These are phyloP conservation scores for Aspergillus haitiensis DNA, from an alignment of 495 filamentous ascomycete species.

Conservation along the genomic window DNA sequence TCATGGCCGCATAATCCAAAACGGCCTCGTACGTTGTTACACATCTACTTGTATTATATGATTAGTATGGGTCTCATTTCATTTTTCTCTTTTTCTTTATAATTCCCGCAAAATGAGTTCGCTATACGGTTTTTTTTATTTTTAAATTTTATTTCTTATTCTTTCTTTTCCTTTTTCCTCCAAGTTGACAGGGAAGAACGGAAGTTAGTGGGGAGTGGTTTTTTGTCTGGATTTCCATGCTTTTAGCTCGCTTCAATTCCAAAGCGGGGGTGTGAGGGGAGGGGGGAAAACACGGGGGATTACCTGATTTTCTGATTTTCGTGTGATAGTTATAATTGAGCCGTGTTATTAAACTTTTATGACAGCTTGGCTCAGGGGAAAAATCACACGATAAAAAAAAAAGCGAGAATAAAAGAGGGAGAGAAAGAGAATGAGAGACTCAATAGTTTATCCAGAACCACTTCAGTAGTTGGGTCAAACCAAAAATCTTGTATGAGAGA, in stretches of 20 bases:
- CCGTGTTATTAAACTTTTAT: background rate
- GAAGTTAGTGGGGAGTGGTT: no score
- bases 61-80: background rate
- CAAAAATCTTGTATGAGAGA: background rate
- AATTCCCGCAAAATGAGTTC: background rate
- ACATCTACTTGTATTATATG: conserved; percentile 16
- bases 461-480: no score
- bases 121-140: background rate
- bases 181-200: no score
- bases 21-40: conserved; percentile 25
- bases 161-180: no score
- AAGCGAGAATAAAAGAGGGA: background rate
- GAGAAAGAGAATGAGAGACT: background rate
- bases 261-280: no score
- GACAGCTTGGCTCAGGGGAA: background rate
- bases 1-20: conserved; percentile 26
- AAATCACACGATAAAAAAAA: background rate
- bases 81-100: conserved; percentile 1
- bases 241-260: no score
- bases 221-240: no score
- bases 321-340: background rate
- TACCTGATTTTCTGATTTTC: background rate
- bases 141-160: no score
- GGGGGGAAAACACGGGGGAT: no score
- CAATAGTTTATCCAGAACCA: no score